Base-by-base conservation (phyloP, 2,329 filamentous ascomycete species). In the Aspergillus tanneri region DNA sequence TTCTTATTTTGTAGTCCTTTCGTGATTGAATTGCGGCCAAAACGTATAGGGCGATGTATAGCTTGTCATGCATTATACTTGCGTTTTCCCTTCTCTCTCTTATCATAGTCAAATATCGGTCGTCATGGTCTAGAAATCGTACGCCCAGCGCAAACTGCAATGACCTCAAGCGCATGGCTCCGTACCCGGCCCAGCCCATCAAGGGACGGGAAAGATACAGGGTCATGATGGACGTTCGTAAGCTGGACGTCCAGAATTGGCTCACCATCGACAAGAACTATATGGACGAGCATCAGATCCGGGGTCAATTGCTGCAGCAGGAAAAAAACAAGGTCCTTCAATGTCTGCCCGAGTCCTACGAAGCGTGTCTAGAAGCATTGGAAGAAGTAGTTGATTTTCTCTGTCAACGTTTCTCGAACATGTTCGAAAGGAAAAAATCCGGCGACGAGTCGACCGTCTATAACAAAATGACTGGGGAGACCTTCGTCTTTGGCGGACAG, bases 181-280 rank as follows among this genome's bases (percentile, higher is more conserved):
- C 69, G 7, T 72, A 71, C 50, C 70, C 69, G 21, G 61, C 62
- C 8, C 63, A 65, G 37, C 66, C 67, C 22, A 72, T 72, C 53
- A 67, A 62, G 46, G 70, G 69, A 6, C 59, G 65, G 46, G 66
- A 67, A 30, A 61, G 65, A 52, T 71, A 72, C 39, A 65, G 68
- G 23, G 71, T 75, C 37, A 73, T 73, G 53, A 77, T 78, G 69
- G 74, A 76, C 12, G 64, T 80, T 12, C 70, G 67, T 44, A 73
- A 70, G 46, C 62, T 77, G n/a, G 72, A 75, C 28, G 55, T 60
- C 18, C 57, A 63, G 16, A 74, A 77, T 47, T 80, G 77, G 77
- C 67, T 80, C 10, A 72, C 67, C 0, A 58, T 80, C 39, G 75
- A 79, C 52, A 67, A 70, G 10, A 68, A 69, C 22, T 78, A 78